Evolutionary conservation across 2,329 filamentous ascomycete species (phyloP).

Genomic region (Talaromyces sp.): DNA sequence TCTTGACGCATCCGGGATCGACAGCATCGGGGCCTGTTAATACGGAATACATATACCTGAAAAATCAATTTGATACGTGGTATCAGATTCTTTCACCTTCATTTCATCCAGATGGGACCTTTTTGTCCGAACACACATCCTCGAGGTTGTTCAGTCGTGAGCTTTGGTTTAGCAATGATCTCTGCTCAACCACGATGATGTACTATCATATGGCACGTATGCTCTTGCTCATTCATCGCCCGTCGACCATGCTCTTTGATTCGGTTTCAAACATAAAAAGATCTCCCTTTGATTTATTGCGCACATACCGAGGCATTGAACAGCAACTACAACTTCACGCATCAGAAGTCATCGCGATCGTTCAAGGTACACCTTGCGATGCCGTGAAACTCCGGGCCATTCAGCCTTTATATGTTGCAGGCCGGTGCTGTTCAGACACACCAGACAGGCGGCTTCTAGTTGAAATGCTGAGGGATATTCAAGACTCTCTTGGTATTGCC

Average conservation of each 20-base stretch:
- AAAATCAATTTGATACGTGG: slow-evolving; percentile 6
- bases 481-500: background rate
- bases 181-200: slow-evolving; percentile 13
- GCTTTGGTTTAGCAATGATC: slow-evolving; percentile 15
- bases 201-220: slow-evolving; percentile 19
- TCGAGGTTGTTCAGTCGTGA: slow-evolving; percentile 2
- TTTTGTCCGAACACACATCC: background rate
- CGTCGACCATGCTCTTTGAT: background rate
- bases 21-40: background rate
- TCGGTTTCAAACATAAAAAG: background rate
- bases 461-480: background rate
- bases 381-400: slow-evolving; percentile 14
- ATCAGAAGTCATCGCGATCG: slow-evolving; percentile 8
- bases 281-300: slow-evolving; percentile 2
- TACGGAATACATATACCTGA: background rate
- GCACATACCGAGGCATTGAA: slow-evolving; percentile 6
- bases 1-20: background rate
- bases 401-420: slow-evolving; percentile 16
- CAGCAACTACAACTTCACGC: slow-evolving; percentile 3
- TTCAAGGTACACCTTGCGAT: slow-evolving; percentile 10
- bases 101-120: slow-evolving; percentile 4
- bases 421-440: slow-evolving; percentile 6
- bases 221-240: slow-evolving; percentile 12
- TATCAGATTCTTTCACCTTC: background rate
- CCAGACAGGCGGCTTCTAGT: background rate